Evolutionary conservation across 116 monocot genomes (phyloP), one percentile per base, ranked within the genome.

Genomic region (Dioscorea cayenensis): DNA sequence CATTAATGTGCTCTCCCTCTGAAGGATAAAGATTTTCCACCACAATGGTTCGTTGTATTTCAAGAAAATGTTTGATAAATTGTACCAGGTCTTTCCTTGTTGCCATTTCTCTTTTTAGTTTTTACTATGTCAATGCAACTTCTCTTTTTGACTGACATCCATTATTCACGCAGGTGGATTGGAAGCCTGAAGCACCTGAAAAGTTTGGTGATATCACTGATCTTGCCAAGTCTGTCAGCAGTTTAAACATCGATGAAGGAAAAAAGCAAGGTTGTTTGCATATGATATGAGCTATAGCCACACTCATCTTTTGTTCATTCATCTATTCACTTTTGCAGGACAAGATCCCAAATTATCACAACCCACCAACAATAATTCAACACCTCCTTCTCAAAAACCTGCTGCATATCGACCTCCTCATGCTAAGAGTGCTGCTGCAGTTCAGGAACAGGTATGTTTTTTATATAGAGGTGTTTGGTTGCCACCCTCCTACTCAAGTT

Each of bases 181-280:
- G 97, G 97, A 97, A 89, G 72, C 97, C 97, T 69, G 90, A 88
- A 77, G 69, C 86, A 69, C 86, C 97, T 67, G 94, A 93, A 71
- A 84, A 36, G 37, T 93, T 89, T 78, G 72, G 81, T 69, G 86
- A 90, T 62, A 83, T 97, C 75, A 49, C 67, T 32, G 88, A 90
- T 28, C 81, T 97, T 38, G 19, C 83, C 20, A 93, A 88, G 58
- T 90, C 94, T 66, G 60, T 93, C 13, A 74, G 71, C 36, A 55
- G 66, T 60, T 36, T 93, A 74, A 90, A 86, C 55, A 93, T 97
- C 71, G 86, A 86, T 35, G 86, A 89, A 77, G 61, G 67, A 23
- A 90, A 85, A 72, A 78, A 80, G 65, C 89, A 92, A 90, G 89
- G 95, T 95, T 72, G 52, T 76, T 36, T 1, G n/a, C 17, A 50